Evolutionary conservation across 2,329 filamentous ascomycete genomes (phyloP).

Genomic region (Harringtonia aguacate): DNA sequence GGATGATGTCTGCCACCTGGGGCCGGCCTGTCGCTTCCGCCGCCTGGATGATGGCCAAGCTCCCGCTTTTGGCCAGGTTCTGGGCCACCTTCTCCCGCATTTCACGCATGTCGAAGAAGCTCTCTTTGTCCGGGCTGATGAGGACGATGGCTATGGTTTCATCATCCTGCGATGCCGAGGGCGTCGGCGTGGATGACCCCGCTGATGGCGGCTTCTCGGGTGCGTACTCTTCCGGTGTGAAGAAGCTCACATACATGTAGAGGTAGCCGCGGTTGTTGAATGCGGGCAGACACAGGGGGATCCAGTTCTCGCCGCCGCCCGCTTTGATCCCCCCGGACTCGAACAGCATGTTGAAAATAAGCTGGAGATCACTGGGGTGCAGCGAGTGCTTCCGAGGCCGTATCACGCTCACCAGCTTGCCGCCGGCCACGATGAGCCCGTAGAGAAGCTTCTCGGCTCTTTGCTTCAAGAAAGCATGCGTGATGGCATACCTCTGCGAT

Average conservation of each 20-base stretch:
- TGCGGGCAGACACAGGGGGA: slow-evolving; percentile 86
- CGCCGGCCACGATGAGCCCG: slow-evolving; percentile 84
- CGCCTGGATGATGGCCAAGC: slow-evolving; percentile 61
- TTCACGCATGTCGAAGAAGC: slow-evolving; percentile 79
- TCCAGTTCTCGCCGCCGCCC: slow-evolving; percentile 91
- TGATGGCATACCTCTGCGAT: slow-evolving; percentile 74
- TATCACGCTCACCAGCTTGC: slow-evolving; percentile 87
- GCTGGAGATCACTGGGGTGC: slow-evolving; percentile 87
- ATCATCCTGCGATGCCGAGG: slow-evolving; percentile 19
- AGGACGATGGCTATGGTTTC: slow-evolving; percentile 77
- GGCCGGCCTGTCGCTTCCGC: slow-evolving; percentile 65
- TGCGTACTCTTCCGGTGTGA: slow-evolving; percentile 48
- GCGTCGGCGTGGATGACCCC: slow-evolving; percentile 4
- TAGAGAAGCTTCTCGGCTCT: slow-evolving; percentile 75
- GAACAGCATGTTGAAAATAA: slow-evolving; percentile 99
- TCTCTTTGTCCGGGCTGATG: slow-evolving; percentile 86
- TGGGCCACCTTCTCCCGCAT: slow-evolving; percentile 53
- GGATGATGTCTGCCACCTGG: slow-evolving; percentile 58
- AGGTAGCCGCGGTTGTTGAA: slow-evolving; percentile 96
- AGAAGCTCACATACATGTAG: slow-evolving; percentile 98
- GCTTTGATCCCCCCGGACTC: slow-evolving; percentile 87
- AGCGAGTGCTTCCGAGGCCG: slow-evolving; percentile 89
- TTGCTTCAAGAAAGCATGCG: slow-evolving; percentile 73
- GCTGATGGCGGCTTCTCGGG: slow-evolving; percentile 15
- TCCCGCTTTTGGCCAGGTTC: slow-evolving; percentile 66